Base-by-base conservation (phyloP, 345 rosid species). In the Eutrema yunnanense region DNA sequence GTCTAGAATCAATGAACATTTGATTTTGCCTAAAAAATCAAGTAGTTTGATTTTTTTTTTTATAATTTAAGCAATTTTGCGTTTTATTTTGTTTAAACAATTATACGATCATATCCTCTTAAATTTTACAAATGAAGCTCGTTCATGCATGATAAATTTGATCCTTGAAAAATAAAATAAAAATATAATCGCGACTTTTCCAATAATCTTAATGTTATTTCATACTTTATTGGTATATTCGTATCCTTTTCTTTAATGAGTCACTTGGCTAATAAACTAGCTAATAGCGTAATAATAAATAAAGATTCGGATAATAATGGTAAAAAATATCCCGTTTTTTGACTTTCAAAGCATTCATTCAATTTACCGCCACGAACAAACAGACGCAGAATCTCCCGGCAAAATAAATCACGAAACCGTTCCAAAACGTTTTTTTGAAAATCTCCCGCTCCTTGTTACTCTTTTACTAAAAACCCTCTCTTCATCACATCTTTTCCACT, bases 361-460 rank as follows among this genome's bases (percentile, higher is more conserved):
- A 40, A 41, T 12, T 6, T 46, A 57, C 47, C 62, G 63, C 69
- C 63, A 72, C 27, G 36, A 59, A 69, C 5, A 55, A 59, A 69
- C 5, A 55, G 8, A 30, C 32, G 42, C 51, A 11, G n/a, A 50
- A 30, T 29, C 32, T 54, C 64, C 76, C 76, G 70, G 63, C 63
- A 36, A 62, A 71, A 49, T 3, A 2, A 9, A 10, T 10, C 22
- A 33, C 38, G 57, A 56, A 40, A 60, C 32, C 32, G 58, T 29
- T 48, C 41, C 11, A 12, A 16, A 19, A 19, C 26, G 30, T 30
- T 33, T 12, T 22, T 64, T 65, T 9, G 8, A 36, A 64, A 37
- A 53, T 32, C 53, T 70, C 73, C 78, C 70, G 56, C 69, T 43
- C 40, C 9, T 40, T 29, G 14, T 13, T 29, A 2, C 49, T 55